These are phyloP conservation scores for Sugiyamaella sp. DNA, from an alignment of 1,139 yeast species.

Conservation along the genomic window DNA sequence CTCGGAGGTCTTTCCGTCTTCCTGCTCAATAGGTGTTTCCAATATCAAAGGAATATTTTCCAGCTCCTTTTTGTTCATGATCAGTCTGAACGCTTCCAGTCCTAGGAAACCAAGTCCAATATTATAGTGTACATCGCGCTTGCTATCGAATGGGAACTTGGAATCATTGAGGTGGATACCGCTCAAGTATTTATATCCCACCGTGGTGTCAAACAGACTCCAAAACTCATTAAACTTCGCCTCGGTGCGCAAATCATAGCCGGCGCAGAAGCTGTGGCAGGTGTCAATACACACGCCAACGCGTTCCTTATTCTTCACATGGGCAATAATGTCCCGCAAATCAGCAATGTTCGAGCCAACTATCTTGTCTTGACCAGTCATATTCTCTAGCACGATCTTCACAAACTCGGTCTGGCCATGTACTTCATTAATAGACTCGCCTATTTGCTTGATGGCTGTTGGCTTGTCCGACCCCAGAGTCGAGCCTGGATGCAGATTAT, in stretches of 20 bases:
- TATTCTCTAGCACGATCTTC: conserved; percentile 87
- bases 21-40: conserved; percentile 77
- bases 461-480: conserved; percentile 66
- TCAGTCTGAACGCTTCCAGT: conserved; percentile 73
- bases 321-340: conserved; percentile 68
- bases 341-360: conserved; percentile 85
- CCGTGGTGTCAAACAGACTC: conserved; percentile 66
- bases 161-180: conserved; percentile 93
- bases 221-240: conserved; percentile 66
- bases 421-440: conserved; percentile 77
- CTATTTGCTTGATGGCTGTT: conserved; percentile 66
- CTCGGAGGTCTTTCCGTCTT: conserved; percentile 47
- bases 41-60: conserved; percentile 75
- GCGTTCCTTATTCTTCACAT: conserved; percentile 74
- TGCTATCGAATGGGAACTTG: conserved; percentile 89
- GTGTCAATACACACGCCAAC: conserved; percentile 96
- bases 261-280: conserved; percentile 95
- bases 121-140: conserved; percentile 88
- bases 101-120: conserved; percentile 91
- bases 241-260: conserved; percentile 76
- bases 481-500: conserved; percentile 96
- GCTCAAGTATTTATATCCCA: conserved; percentile 74
- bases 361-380: conserved; percentile 89
- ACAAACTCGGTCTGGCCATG: conserved; percentile 73
- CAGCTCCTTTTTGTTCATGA: conserved; percentile 70